Conservation (phyloP, 345 rosid genomes). For the Ricinus communis region DNA sequence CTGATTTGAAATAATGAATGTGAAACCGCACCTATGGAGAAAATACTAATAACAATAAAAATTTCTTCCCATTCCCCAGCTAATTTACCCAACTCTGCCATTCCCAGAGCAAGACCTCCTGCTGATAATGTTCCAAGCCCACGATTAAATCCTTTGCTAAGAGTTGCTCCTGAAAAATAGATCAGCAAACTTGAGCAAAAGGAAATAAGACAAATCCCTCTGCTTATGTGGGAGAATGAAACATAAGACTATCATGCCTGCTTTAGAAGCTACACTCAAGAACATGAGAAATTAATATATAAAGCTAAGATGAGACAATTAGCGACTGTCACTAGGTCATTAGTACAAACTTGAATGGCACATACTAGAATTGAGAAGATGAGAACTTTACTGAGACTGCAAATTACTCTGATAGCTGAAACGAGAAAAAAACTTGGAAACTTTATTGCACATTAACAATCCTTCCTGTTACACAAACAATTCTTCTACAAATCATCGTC, state of each 20-base stretch:
- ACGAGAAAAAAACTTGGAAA: background rate
- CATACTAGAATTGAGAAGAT: background rate
- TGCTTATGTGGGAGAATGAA: background rate
- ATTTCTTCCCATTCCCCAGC: conserved; percentile 75
- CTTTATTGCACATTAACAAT: background rate
- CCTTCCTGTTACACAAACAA: background rate
- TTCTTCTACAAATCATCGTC: background rate
- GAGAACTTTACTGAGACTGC: background rate
- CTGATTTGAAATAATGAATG: background rate
- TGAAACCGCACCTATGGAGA: conserved; percentile 49
- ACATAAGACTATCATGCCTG: background rate
- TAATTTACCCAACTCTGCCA: conserved; percentile 69
- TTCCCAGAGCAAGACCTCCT: conserved; percentile 84
- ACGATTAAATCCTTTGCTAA: conserved; percentile 89
- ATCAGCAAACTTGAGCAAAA: background rate
- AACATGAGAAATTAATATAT: too few relatives aligned
- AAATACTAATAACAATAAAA: conserved; percentile 68
- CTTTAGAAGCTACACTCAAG: background rate
- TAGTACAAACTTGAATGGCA: background rate
- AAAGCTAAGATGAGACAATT: background rate
- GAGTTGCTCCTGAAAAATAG: conserved; percentile 67
- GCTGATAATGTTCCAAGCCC: conserved; percentile 92
- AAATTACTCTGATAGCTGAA: background rate
- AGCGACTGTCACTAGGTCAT: background rate
- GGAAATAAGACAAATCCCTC: background rate